Evolutionary conservation across 768 basidiomycete genomes (phyloP).

Genomic region (Lentinula detonsa): DNA sequence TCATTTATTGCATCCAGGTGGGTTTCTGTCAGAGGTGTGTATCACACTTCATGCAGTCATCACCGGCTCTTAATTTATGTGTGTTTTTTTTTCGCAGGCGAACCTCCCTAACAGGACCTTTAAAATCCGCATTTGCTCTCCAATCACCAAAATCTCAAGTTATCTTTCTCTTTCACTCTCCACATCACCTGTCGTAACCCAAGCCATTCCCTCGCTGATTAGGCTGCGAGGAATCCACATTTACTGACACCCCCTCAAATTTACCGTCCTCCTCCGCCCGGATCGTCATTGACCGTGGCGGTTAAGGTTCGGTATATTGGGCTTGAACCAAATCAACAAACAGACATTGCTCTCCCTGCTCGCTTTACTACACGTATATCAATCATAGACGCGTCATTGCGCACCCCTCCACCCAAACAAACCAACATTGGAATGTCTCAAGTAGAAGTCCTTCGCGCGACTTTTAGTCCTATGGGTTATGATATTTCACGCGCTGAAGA

Average conservation of each 20-base stretch:
- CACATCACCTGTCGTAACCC: constrained; percentile 25
- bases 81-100: constrained; percentile 38
- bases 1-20: constrained; percentile 42
- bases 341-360: constrained; percentile 12
- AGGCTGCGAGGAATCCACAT: constrained; percentile 61
- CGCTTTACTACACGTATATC: constrained; percentile 12
- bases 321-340: constrained; percentile 23
- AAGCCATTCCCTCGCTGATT: constrained; percentile 60
- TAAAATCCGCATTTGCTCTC: constrained; percentile 1
- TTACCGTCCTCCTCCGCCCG: constrained; percentile 61
- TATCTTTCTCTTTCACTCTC: constrained; percentile 8
- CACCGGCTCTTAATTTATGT: constrained; percentile 12
- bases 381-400: constrained; percentile 15
- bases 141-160: background rate
- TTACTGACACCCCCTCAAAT: constrained; percentile 44
- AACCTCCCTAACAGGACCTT: constrained; percentile 67
- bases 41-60: constrained; percentile 2
- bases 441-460: constrained; percentile 38
- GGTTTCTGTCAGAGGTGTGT: constrained; percentile 71
- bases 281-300: constrained; percentile 63
- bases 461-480: constrained; percentile 2
- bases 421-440: constrained; percentile 45
- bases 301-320: constrained; percentile 66
- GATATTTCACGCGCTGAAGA: constrained; percentile 9
- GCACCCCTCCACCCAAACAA: constrained; percentile 12